These are phyloP conservation scores for Picea mariana DNA, from an alignment of 83 land plant genomes.

Conservation along the genomic window DNA sequence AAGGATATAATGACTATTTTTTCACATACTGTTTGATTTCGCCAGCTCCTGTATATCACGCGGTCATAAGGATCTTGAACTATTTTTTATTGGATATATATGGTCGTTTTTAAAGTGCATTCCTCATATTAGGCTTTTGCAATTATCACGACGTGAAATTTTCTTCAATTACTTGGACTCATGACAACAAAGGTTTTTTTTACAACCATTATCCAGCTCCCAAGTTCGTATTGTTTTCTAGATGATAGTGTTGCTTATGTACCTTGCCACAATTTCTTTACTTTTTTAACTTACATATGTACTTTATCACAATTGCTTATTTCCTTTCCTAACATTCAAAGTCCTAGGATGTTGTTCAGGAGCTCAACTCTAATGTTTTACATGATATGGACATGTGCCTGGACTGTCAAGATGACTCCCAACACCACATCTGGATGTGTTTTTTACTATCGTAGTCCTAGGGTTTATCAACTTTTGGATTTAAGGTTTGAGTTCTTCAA, in stretches of 20 bases:
- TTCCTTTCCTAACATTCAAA: background rate
- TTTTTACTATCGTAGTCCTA: too few species aligned
- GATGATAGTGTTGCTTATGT: background rate
- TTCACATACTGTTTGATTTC: background rate
- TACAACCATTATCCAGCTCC: slow-evolving; percentile 95
- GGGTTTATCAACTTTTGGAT: too few species aligned
- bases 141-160: slow-evolving; percentile 77
- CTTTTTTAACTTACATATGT: background rate
- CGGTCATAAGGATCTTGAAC: background rate
- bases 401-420: too few species aligned
- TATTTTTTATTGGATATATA: background rate
- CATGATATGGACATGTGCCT: too few species aligned
- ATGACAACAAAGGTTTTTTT: slow-evolving; percentile 96
- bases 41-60: too few species aligned
- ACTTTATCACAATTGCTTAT: background rate
- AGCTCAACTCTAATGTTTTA: too few species aligned
- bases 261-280: background rate
- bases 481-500: too few species aligned
- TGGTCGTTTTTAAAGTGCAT: background rate
- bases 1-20: background rate
- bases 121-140: background rate
- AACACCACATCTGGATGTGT: too few species aligned
- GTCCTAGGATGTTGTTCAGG: too few species aligned
- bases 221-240: slow-evolving; percentile 47
- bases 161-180: slow-evolving; percentile 85